phyloP scores from a whole-genome alignment of 2,329 filamentous ascomycete genomes.

The Calonectria honghensis region DNA sequence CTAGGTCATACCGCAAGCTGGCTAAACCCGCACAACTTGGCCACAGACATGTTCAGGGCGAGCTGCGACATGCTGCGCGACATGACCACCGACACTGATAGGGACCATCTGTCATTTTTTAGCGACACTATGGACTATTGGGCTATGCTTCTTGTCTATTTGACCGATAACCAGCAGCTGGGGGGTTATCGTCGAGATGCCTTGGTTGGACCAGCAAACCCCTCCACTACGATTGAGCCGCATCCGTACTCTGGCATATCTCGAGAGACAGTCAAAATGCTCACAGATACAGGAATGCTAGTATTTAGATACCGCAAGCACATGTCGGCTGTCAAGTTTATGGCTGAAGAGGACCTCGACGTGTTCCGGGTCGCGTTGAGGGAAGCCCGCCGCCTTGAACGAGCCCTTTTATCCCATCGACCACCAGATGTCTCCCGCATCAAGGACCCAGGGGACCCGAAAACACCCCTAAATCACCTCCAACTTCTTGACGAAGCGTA shows the following conservation, averaged over 20 bases:
- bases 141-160: constrained; percentile 50
- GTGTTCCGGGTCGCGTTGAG: constrained; percentile 39
- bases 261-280: constrained; percentile 39
- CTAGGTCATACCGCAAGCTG: constrained; percentile 50
- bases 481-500: constrained; percentile 48
- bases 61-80: constrained; percentile 36
- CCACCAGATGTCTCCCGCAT: constrained; percentile 37
- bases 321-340: constrained; percentile 43
- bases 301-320: constrained; percentile 48
- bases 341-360: constrained; percentile 46
- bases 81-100: constrained; percentile 18
- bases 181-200: constrained; percentile 28
- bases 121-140: constrained; percentile 50
- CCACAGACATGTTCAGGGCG: constrained; percentile 42
- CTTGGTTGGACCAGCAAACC: not conserved
- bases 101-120: constrained; percentile 40
- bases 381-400: constrained; percentile 46
- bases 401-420: constrained; percentile 32
- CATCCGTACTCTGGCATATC: constrained; percentile 49
- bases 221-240: constrained; percentile 24
- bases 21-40: constrained; percentile 48
- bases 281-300: constrained; percentile 44
- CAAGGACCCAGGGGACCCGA: constrained; percentile 38
- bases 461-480: constrained; percentile 36
- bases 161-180: constrained; percentile 47